Base-by-base conservation (phyloP, 2,329 filamentous ascomycete species). In the Aspergillus udagawae region DNA sequence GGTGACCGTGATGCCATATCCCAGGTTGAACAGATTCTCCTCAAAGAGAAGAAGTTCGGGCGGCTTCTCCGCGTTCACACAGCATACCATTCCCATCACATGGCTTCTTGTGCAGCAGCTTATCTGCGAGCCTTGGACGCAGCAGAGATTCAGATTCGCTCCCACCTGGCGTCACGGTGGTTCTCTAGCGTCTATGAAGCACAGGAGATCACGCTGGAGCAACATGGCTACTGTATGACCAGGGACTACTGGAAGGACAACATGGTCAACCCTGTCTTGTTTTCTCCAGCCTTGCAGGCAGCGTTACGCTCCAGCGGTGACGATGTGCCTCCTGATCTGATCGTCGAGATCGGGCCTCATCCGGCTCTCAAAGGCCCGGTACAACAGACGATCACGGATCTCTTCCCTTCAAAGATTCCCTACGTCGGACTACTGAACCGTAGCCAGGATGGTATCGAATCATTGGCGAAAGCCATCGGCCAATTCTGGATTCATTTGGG, bases 1-100 rank as follows among this genome's bases (percentile, higher is more conserved):
- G 78, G 79, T 0, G 73, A 78, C 54, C 52, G 20, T 6, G 52
- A 65, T 29, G 65, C 63, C 9, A 67, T 78, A 1, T 60, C 64
- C 0, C 61, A 69, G 28, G 56, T 51, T 1, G 54, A 67, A 1
- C 49, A 60, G 32, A 8, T 23, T 8, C n/a, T 45, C n/a, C 17
- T 21, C 1, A 10, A 45, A 10, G 42, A 21, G 17, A 20, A 4
- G 20, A 45, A 21, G 21, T 45, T 45, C 20, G 21, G 3, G 3
- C 42, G 42, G 2, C 42, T n/a, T 21, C 42, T 45, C 3, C n/a
- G 9, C 6, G 42, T 23, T 8, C 10, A 53, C 7, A 42, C n/a
- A 1, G 52, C 67, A 0, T 57, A 78, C 0, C 60, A 70, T 60
- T 61, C 17, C 67, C 52, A 53, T n/a, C 42, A 48, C n/a, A 53